Evolutionary conservation across 176 grass and related monocot species (phyloP).

Genomic region (Phoenix dactylifera): DNA sequence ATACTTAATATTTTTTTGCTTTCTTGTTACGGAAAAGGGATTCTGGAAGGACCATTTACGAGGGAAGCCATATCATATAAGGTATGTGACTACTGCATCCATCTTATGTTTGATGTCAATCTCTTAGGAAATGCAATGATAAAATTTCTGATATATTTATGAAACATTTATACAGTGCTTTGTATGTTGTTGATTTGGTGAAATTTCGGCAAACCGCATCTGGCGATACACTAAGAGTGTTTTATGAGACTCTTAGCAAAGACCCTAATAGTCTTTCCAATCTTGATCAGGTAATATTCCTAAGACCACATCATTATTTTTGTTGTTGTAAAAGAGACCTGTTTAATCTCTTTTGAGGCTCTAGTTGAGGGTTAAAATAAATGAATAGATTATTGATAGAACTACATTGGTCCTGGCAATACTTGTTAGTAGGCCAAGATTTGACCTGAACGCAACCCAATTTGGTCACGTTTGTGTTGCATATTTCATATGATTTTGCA

Average conservation of each 20-base stretch:
- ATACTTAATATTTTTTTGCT: conserved; percentile 19
- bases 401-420: too few species aligned
- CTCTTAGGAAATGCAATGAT: background rate
- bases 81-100: conserved; percentile 18
- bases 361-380: too few species aligned
- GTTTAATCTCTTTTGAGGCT: too few species aligned
- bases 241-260: conserved; percentile 97
- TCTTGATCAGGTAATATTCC: conserved; percentile 77
- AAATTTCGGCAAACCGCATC: conserved; percentile 94
- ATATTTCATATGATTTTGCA: too few species aligned
- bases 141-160: background rate
- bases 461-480: too few species aligned
- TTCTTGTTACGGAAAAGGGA: conserved; percentile 41
- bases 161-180: conserved; percentile 46
- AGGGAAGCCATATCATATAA: conserved; percentile 95
- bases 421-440: too few species aligned
- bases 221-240: conserved; percentile 78
- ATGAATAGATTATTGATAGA: too few species aligned
- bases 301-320: background rate
- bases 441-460: too few species aligned
- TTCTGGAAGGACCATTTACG: conserved; percentile 99
- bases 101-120: background rate
- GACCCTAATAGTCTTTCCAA: conserved; percentile 98
- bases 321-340: too few species aligned
- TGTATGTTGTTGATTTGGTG: conserved; percentile 97